Conservation (phyloP, 306 rosid genomes). For the Quercus gilva region DNA sequence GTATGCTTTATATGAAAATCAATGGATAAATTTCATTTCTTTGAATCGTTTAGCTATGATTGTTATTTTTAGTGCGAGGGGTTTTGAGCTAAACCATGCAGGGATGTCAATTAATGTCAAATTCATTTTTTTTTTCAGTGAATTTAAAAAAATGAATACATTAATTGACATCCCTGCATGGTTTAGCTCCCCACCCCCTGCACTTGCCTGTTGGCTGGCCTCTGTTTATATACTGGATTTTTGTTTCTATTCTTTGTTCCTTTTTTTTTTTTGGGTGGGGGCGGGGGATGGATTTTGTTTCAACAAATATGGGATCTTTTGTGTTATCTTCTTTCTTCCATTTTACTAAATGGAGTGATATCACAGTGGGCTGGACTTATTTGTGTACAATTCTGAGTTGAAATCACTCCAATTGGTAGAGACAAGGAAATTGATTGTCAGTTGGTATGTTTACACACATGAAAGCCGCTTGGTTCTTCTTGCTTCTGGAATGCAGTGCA, state of each 20-base stretch:
- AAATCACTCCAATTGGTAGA: conserved; percentile 82
- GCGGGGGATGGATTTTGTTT: background rate
- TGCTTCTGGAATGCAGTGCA: conserved; percentile 99
- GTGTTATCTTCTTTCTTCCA: background rate
- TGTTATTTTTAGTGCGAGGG: background rate
- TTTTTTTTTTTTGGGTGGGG: background rate
- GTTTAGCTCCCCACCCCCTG: too few relatives aligned
- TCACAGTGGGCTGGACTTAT: conserved; percentile 91
- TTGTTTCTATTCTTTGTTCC: background rate
- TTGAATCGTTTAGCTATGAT: background rate
- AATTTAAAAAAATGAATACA: background rate
- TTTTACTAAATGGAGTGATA: conserved; percentile 24
- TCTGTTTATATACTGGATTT: background rate
- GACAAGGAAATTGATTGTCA: conserved; percentile 75
- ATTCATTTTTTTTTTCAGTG: background rate
- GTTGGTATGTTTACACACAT: conserved; percentile 93
- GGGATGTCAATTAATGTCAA: background rate
- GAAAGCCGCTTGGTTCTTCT: conserved; percentile 99
- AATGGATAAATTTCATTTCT: background rate
- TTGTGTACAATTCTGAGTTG: conserved; percentile 57
- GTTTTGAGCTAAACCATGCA: too few relatives aligned
- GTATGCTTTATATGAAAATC: background rate
- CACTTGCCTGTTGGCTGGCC: background rate
- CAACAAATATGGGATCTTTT: background rate
- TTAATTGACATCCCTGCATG: background rate